A percentile compares a stretch with the other conserved stretches of the same genome.
Evolutionary conservation across 225 moss, liverwort and hornwort genomes (phyloP).

Genomic region (Pseudisothecium myosuroides): DNA sequence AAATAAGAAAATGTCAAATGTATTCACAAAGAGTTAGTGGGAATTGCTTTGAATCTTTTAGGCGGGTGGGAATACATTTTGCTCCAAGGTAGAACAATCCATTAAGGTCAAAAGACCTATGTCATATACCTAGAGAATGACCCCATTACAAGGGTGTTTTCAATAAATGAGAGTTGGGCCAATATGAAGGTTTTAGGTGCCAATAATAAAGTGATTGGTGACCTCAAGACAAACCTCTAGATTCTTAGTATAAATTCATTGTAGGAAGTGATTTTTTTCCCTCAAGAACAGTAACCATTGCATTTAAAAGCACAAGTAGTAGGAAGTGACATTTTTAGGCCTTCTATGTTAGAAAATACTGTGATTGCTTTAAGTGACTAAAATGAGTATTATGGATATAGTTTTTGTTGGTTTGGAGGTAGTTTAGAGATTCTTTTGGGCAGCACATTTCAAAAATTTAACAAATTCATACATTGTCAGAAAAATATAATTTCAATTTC

Average conservation of each 20-base stretch:
- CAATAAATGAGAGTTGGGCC: neutral
- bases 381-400: neutral
- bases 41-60: neutral
- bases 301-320: too few species aligned
- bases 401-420: neutral
- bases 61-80: accelerated
- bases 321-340: too few species aligned
- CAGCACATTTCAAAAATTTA: neutral
- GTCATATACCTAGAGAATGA: accelerated
- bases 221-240: neutral
- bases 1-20: neutral
- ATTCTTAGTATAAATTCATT: neutral
- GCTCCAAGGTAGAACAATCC: accelerated
- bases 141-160: accelerated
- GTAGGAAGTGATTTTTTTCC: too few species aligned
- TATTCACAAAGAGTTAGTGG: neutral
- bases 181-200: too few species aligned
- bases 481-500: neutral
- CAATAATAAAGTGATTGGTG: neutral
- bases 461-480: neutral
- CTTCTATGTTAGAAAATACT: neutral
- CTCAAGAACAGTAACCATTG: too few species aligned
- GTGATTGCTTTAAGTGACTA: accelerated
- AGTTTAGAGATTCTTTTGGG: neutral
- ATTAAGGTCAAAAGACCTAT: neutral